Conservation (phyloP, 2,329 filamentous ascomycete genomes). For the Chaetoscypha palmicola region DNA sequence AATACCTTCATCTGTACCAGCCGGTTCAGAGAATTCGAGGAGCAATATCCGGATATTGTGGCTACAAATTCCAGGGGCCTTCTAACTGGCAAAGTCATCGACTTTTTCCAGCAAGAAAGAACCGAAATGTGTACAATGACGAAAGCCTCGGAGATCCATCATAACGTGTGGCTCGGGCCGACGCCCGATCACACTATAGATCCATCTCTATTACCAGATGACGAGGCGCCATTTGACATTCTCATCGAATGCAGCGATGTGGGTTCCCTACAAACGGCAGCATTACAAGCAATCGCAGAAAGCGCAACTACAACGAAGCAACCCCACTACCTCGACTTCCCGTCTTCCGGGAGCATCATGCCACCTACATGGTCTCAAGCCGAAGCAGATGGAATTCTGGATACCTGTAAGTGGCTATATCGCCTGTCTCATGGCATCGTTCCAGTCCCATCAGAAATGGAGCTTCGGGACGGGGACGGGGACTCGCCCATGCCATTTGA, state of each 20-base stretch:
- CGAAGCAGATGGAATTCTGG: conserved; percentile 77
- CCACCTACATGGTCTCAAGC: conserved; percentile 75
- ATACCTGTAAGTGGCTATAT: conserved; percentile 87
- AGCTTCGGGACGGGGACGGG: conserved; percentile 42
- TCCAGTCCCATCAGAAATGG: conserved; percentile 22
- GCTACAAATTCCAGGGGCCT: conserved; percentile 65
- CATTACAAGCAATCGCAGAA: conserved; percentile 57
- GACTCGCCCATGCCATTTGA: conserved; percentile 46
- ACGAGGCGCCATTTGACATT: conserved; percentile 65
- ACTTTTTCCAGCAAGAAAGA: conserved; percentile 85
- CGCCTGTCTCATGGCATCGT: conserved; percentile 64
- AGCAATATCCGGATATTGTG: conserved; percentile 61
- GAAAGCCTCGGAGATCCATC: conserved; percentile 76
- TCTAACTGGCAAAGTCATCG: conserved; percentile 70
- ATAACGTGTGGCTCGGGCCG: conserved; percentile 85
- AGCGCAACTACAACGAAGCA: conserved; percentile 35
- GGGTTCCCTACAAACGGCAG: conserved; percentile 65
- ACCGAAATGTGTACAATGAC: conserved; percentile 94
- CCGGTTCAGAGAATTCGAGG: conserved; percentile 65
- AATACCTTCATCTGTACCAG: conserved; percentile 74
- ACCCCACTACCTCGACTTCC: conserved; percentile 62
- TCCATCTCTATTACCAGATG: conserved; percentile 32
- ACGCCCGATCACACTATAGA: conserved; percentile 61
- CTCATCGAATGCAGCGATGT: conserved; percentile 85
- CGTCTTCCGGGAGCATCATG: conserved; percentile 87